Conservation (phyloP, 2,329 filamentous ascomycete species). For the Delphinella strobiligena region DNA sequence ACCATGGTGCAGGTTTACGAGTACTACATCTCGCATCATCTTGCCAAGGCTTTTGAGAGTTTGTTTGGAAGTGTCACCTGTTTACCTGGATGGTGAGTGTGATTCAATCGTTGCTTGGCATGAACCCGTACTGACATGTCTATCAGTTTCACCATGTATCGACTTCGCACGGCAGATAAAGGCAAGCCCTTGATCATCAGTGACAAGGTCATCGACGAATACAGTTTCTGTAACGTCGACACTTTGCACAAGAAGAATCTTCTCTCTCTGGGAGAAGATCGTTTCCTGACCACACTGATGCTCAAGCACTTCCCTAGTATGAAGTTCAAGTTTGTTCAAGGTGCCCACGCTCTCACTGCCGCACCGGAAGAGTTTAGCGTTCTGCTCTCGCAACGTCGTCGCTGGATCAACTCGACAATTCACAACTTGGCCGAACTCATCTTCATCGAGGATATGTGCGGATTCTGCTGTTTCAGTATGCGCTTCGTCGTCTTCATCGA, state of each 20-base stretch:
- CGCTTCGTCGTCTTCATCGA: slow-evolving; percentile 92
- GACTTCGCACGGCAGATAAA: slow-evolving; percentile 82
- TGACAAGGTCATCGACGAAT: slow-evolving; percentile 76
- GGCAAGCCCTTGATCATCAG: slow-evolving; percentile 91
- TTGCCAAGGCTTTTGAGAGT: slow-evolving; percentile 94
- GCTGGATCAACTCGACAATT: slow-evolving; percentile 98
- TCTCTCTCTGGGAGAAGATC: slow-evolving; percentile 87
- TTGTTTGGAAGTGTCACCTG: slow-evolving; percentile 97
- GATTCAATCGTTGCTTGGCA: neutral
- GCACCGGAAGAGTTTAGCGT: slow-evolving; percentile 92
- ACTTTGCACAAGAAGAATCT: slow-evolving; percentile 94
- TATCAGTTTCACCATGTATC: slow-evolving; percentile 94
- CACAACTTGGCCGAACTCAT: slow-evolving; percentile 92
- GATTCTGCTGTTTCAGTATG: slow-evolving; percentile 99
- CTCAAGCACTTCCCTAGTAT: slow-evolving; percentile 93
- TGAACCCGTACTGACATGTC: slow-evolving; percentile 10
- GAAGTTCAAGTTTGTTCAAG: slow-evolving; percentile 91
- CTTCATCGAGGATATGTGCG: slow-evolving; percentile 84
- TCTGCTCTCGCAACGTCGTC: slow-evolving; percentile 89
- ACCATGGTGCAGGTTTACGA: slow-evolving; percentile 99
- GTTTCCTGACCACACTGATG: slow-evolving; percentile 94
- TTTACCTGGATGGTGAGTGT: slow-evolving; percentile 90
- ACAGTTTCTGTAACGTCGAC: slow-evolving; percentile 79
- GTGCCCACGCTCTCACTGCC: slow-evolving; percentile 86
- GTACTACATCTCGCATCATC: slow-evolving; percentile 96